Evolutionary conservation across 2,329 filamentous ascomycete genomes (phyloP), one percentile per base, ranked within the genome.

Genomic region (Aspergillus novofumigatus): DNA sequence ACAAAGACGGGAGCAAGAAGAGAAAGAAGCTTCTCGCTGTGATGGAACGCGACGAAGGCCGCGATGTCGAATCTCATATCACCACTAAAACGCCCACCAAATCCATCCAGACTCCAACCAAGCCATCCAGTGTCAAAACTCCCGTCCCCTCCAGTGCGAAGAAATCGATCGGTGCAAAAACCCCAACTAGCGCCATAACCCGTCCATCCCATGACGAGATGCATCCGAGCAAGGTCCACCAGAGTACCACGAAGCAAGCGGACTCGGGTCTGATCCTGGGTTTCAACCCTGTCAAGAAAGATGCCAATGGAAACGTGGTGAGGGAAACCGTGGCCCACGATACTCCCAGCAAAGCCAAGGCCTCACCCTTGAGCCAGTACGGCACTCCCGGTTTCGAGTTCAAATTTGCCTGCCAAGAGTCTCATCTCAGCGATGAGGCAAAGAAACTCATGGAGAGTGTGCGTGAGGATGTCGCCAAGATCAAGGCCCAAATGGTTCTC

Each of bases 181-280:
- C 68, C 1, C 68, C 77, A 6, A 65, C 77, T 44, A 84, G 84
- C 14, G 85, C 86, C 3, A 82, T 86, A 5, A 78, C 88, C 64
- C 88, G 89, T 76, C 89, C 91, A 25, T 79, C 88, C 50, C 82
- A 82, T 62, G 85, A 87, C 58, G 92, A 96, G 72, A 97, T 97
- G 92, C 92, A 97, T 71, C 93, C 93, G 8, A 90, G 89, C 77
- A 90, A 89, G 70, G 84, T 86, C 56, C 91, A 94, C 56, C 82
- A 84, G 54, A 87, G 81, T 62, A 92, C 89, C 23, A 88, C 86
- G 60, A 90, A 89, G 54, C 80, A 90, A 48, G 84, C 88, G 1
- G 92, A 94, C 26, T 91, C 92, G 10, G 91, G 89, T 5, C 80
- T 94, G 47, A 85, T 89, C 67, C 81, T 96, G 23, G 92, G 92